Evolutionary conservation across 768 basidiomycete genomes (phyloP), one percentile per base, ranked within the genome.

Genomic region (Collybia sp.): DNA sequence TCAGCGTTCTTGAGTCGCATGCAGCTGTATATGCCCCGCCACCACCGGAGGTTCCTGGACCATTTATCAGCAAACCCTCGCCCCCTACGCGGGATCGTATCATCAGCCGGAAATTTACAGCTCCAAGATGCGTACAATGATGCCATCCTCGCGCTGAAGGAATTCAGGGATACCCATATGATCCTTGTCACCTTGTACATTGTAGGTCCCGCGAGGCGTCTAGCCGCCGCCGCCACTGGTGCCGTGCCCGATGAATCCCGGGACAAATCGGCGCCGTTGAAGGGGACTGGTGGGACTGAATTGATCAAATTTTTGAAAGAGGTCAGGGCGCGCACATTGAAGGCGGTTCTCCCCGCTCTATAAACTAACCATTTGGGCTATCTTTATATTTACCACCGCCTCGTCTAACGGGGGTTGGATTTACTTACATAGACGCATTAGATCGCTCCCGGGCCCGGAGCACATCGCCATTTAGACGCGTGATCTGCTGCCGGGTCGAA

Each of bases 271-370:
- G 59, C 49, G 2, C 55, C 63, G 2, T 43, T 83, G 49, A 82
- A 76, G 51, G 91, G 91, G 0, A 93, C 91, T 0, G 91, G 91
- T 1, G 91, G 91, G 1, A 91, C 89, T 0, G 77, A 85, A 36
- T 58, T 94, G 41, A 79, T 85, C 15, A 79, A 74, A 39, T 94
- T 93, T 58, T 61, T 93, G 54, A 92, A 85, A 61, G 77, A 77
- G 18, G 81, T 85, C 9, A 73, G 89, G 58, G 80, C 85, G 56
- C 76, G 80, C 31, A 93, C 89, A 8, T 25, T 25, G 25, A 25
- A 25, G 25, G 25, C 25, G 25, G 8, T 25, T 25, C 25, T 25
- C 25, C 25, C 25, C 8, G 8, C 25, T 25, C 25, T 3, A 25
- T 25, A 8, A 25, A 8, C 25, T 8, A 4, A 25, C 25, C 25